These are phyloP conservation scores for Iberis pinnata DNA, from an alignment of 345 rosid species.

Conservation along the genomic window DNA sequence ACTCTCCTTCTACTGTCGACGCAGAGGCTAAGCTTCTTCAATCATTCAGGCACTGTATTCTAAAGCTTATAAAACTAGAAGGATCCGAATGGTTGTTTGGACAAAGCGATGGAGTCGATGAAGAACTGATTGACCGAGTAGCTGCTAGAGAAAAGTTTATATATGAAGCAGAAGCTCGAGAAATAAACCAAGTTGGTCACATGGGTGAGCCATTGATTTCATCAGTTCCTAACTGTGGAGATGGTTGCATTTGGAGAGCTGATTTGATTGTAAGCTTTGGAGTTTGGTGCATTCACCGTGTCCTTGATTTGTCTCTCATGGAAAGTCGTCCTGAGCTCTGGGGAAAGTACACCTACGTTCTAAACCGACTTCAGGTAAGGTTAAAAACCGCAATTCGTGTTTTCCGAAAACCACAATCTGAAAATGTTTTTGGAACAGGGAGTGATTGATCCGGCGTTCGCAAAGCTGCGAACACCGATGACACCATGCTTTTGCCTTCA, in stretches of 20 bases:
- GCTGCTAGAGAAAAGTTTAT: slow-evolving; percentile 82
- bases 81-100: slow-evolving; percentile 94
- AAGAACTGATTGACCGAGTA: slow-evolving; percentile 80
- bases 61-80: slow-evolving; percentile 75
- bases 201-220: slow-evolving; percentile 48
- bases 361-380: slow-evolving; percentile 93
- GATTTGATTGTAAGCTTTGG: slow-evolving; percentile 89
- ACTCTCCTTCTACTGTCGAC: slow-evolving; percentile 43
- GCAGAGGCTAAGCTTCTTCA: slow-evolving; percentile 75
- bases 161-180: slow-evolving; percentile 66
- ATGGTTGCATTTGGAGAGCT: slow-evolving; percentile 79
- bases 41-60: slow-evolving; percentile 65
- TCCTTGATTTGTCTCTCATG: slow-evolving; percentile 82
- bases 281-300: slow-evolving; percentile 92
- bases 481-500: slow-evolving; percentile 85
- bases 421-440: slow-evolving; percentile 51
- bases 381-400: background rate
- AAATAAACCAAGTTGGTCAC: slow-evolving; percentile 41
- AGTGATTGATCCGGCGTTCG: slow-evolving; percentile 71
- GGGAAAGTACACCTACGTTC: slow-evolving; percentile 95
- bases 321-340: slow-evolving; percentile 98
- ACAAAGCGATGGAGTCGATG: slow-evolving; percentile 81
- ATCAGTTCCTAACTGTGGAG: slow-evolving; percentile 87
- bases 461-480: slow-evolving; percentile 63
- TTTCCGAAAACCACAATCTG: slow-evolving; percentile 3